Evolutionary conservation across 2,329 filamentous ascomycete species (phyloP).

Genomic region (Alternaria gansuensis): DNA sequence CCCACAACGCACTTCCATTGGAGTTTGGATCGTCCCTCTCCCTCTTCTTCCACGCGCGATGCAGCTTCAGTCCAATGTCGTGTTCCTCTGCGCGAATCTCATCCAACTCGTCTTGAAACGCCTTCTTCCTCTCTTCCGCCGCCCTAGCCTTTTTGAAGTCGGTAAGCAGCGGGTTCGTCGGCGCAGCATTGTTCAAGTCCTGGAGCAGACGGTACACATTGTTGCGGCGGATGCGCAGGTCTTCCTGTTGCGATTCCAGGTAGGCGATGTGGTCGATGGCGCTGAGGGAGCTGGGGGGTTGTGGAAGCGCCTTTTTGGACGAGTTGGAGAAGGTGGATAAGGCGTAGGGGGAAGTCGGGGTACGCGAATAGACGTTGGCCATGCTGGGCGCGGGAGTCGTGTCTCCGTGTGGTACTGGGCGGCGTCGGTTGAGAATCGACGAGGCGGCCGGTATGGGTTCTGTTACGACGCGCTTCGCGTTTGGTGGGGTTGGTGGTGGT

Average conservation of each 20-base stretch:
- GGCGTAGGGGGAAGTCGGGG: constrained; percentile 14
- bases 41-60: constrained; percentile 52
- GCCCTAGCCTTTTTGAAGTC: constrained; percentile 49
- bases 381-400: constrained; percentile 39
- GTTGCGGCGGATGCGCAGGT: constrained; percentile 48
- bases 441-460: constrained; percentile 40
- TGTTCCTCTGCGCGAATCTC: constrained; percentile 52
- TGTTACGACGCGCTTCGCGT: constrained; percentile 37
- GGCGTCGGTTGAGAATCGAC: constrained; percentile 46
- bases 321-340: constrained; percentile 37
- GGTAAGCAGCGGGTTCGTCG: constrained; percentile 52
- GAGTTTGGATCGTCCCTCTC: constrained; percentile 50
- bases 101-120: constrained; percentile 50
- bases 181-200: constrained; percentile 48
- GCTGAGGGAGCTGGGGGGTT: constrained; percentile 47
- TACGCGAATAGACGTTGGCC: constrained; percentile 22
- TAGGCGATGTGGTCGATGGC: constrained; percentile 49
- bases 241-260: constrained; percentile 53
- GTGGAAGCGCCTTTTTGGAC: constrained; percentile 52
- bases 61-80: constrained; percentile 53
- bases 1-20: constrained; percentile 50
- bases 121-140: constrained; percentile 48
- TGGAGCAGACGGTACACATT: constrained; percentile 51
- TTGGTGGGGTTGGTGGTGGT: constrained; percentile 55
- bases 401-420: constrained; percentile 42